These are phyloP conservation scores for Vaccinium corymbosum DNA, from an alignment of 148 eudicot species.

Conservation along the genomic window DNA sequence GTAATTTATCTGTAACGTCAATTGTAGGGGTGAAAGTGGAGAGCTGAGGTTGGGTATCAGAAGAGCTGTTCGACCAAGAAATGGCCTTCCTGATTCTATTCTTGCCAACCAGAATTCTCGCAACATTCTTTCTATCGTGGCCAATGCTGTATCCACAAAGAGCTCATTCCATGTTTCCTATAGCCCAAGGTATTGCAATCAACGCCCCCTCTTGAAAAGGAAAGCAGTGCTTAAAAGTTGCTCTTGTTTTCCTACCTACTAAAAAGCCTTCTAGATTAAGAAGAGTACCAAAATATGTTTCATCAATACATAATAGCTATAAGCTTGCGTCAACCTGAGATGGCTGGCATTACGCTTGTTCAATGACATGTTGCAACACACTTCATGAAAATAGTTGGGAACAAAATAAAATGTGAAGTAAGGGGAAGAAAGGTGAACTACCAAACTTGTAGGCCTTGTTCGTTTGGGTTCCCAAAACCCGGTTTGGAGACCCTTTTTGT, in stretches of 20 bases:
- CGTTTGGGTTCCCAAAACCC: too few species aligned
- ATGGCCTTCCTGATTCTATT: slow-evolving; percentile 61
- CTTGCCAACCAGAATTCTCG: slow-evolving; percentile 50
- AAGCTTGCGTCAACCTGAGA: neutral
- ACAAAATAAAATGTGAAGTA: neutral
- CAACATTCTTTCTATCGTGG: slow-evolving; percentile 55
- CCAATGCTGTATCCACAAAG: slow-evolving; percentile 64
- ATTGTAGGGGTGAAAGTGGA: slow-evolving; percentile 77
- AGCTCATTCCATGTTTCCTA: slow-evolving; percentile 60
- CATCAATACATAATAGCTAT: neutral
- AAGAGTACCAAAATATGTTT: neutral
- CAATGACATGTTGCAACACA: neutral
- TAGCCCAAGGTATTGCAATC: slow-evolving; percentile 63
- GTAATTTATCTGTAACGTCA: slow-evolving; percentile 7
- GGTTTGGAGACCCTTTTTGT: too few species aligned
- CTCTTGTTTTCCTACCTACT: slow-evolving; percentile 1
- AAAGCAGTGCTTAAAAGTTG: neutral
- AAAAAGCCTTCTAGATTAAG: slow-evolving; percentile 1
- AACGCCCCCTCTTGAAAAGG: neutral
- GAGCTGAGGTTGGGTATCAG: slow-evolving; percentile 77
- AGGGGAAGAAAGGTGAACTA: neutral
- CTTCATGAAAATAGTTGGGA: neutral
- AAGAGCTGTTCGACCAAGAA: slow-evolving; percentile 76
- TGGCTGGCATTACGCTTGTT: slow-evolving; percentile 8
- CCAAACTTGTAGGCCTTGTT: neutral